Conservation (phyloP, 2,329 filamentous ascomycete genomes). For the Cryphonectria japonica region DNA sequence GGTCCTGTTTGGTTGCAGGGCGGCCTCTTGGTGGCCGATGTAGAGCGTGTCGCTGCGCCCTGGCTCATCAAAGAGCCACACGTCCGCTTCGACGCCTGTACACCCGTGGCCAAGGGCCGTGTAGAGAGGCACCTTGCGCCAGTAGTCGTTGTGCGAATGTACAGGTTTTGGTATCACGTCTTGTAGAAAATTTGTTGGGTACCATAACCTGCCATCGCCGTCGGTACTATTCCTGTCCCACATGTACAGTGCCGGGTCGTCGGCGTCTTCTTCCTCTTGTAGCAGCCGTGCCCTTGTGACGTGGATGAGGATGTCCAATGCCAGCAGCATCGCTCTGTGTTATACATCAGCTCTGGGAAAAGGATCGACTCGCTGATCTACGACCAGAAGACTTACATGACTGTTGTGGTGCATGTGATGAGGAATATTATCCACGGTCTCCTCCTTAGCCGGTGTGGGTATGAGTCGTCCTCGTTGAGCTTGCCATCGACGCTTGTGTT, state of each 20-base stretch:
- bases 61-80: conserved; percentile 61
- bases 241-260: conserved; percentile 37
- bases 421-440: conserved; percentile 15
- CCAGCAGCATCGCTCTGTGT: conserved; percentile 15
- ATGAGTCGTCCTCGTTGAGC: conserved; percentile 1
- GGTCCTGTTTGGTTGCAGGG: conserved; percentile 59
- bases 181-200: conserved; percentile 55
- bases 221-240: conserved; percentile 44
- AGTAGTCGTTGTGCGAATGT: conserved; percentile 75
- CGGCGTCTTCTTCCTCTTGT: conserved; percentile 30
- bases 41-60: conserved; percentile 50
- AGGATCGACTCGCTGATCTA: not conserved
- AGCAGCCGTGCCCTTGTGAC: conserved; percentile 23
- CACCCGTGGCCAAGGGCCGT: conserved; percentile 64
- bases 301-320: conserved; percentile 30
- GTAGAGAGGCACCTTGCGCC: conserved; percentile 64
- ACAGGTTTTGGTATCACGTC: conserved; percentile 57
- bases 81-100: conserved; percentile 69
- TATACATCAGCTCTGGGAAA: not conserved
- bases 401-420: not conserved
- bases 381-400: conserved; percentile 19
- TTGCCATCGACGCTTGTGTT: not conserved
- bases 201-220: conserved; percentile 47
- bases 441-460: conserved; percentile 1
- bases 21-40: conserved; percentile 64